phyloP scores from a whole-genome alignment of 129 eudicot species.

The Pseudognaphalium luteoalbum region DNA sequence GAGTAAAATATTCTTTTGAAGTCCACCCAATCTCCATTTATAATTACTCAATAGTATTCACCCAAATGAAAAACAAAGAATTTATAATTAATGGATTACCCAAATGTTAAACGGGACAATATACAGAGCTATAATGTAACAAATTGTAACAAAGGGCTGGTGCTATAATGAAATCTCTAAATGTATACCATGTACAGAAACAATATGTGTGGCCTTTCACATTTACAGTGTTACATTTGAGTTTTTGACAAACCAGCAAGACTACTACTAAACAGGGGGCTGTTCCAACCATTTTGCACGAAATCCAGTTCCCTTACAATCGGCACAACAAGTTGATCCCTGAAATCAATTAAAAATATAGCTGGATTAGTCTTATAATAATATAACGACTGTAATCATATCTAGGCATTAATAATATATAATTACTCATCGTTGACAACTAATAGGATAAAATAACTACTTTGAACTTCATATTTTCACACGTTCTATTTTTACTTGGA shows the following conservation, averaged over 20 bases:
- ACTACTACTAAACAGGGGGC: constrained; percentile 56
- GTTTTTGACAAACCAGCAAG: constrained; percentile 8
- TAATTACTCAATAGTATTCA: no score
- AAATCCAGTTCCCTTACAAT: constrained; percentile 94
- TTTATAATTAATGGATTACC: no score
- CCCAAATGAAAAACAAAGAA: no score
- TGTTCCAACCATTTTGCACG: constrained; percentile 95
- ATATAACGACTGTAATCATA: not conserved
- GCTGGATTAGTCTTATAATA: no score
- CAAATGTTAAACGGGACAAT: no score
- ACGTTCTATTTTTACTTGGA: not conserved
- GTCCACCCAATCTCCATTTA: no score
- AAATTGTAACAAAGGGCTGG: no score
- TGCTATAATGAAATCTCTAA: no score
- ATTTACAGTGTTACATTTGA: constrained; percentile 9
- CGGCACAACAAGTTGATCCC: constrained; percentile 69
- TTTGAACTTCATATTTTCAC: not conserved
- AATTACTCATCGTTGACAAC: not conserved
- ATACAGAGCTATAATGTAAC: no score
- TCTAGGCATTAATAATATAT: not conserved
- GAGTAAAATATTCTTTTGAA: no score
- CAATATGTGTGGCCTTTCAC: not conserved
- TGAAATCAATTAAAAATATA: constrained; percentile 14
- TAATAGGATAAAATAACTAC: not conserved
- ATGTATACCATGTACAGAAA: no score